phyloP scores from a whole-genome alignment of 495 filamentous ascomycete species.

The Viridothelium virens region DNA sequence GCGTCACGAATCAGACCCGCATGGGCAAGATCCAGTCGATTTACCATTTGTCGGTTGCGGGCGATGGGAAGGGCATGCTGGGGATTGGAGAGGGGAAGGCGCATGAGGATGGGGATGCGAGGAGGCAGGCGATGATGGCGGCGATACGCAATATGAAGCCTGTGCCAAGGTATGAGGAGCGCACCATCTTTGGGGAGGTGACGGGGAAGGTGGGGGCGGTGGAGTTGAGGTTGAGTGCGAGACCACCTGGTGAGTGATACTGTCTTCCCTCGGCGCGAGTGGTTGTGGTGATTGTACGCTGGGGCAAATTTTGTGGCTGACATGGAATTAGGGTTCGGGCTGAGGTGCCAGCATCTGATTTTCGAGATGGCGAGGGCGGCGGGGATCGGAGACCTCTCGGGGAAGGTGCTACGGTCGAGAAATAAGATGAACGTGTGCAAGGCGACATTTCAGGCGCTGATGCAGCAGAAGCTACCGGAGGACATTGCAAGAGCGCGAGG shows the following conservation, averaged over 20 bases:
- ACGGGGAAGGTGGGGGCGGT: constrained; percentile 67
- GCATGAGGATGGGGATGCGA: constrained; percentile 57
- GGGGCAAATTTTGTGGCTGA: neutral
- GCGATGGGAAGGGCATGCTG: constrained; percentile 74
- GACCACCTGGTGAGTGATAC: constrained; percentile 66
- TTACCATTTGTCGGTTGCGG: constrained; percentile 68
- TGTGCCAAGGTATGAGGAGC: constrained; percentile 76
- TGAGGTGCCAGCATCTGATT: constrained; percentile 81
- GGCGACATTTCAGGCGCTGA: constrained; percentile 73
- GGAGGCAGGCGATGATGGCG: constrained; percentile 57
- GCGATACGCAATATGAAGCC: constrained; percentile 84
- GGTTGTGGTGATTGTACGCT: neutral
- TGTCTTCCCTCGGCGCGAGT: constrained; percentile 25
- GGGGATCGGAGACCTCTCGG: constrained; percentile 79
- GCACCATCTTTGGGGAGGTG: constrained; percentile 85
- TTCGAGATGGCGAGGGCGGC: constrained; percentile 81
- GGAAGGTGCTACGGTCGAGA: constrained; percentile 63
- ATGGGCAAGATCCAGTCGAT: constrained; percentile 77
- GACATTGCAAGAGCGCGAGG: constrained; percentile 78
- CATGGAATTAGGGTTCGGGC: constrained; percentile 66
- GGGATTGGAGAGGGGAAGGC: constrained; percentile 87
- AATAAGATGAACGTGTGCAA: constrained; percentile 98
- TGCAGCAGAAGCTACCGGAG: constrained; percentile 76
- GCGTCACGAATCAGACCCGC: constrained; percentile 86
- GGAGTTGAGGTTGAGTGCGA: constrained; percentile 61